These are phyloP conservation scores for Kwoniella mangroviensis DNA, from an alignment of 768 basidiomycete genomes.

Conservation along the genomic window DNA sequence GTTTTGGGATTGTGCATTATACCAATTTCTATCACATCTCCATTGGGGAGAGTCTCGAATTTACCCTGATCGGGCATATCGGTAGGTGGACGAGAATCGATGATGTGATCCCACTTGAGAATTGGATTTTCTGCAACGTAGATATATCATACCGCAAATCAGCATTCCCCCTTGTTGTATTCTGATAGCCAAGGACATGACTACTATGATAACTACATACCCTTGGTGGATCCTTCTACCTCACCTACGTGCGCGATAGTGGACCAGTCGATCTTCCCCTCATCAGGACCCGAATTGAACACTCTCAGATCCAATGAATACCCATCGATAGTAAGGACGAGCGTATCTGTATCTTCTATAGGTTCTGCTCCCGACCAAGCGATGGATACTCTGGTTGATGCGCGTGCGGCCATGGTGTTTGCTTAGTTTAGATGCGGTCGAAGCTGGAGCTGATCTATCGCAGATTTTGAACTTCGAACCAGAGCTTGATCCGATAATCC, in stretches of 20 bases:
- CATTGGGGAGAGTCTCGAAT: constrained; percentile 34
- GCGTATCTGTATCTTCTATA: constrained; percentile 42
- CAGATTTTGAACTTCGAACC: not conserved
- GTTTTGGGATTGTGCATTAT: constrained; percentile 40
- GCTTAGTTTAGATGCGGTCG: constrained; percentile 17
- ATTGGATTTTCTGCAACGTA: constrained; percentile 29
- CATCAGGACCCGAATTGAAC: constrained; percentile 19
- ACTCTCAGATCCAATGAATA: constrained; percentile 39
- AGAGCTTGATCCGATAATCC: no score
- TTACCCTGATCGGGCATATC: constrained; percentile 35
- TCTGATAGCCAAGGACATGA: not conserved
- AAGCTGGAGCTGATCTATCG: constrained; percentile 24
- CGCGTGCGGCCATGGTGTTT: constrained; percentile 27
- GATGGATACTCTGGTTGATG: constrained; percentile 41
- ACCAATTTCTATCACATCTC: constrained; percentile 36
- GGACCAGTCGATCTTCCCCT: constrained; percentile 39
- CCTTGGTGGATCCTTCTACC: constrained; percentile 28
- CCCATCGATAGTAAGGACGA: constrained; percentile 39
- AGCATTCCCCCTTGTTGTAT: not conserved
- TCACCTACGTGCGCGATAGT: constrained; percentile 31
- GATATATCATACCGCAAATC: not conserved
- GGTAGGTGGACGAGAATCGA: constrained; percentile 36
- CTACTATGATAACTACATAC: constrained; percentile 4
- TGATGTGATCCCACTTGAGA: constrained; percentile 37
- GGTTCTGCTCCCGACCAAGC: constrained; percentile 30